Evolutionary conservation across 1,284 basidiomycete genomes (phyloP).

Genomic region (Polyporus tsugae): DNA sequence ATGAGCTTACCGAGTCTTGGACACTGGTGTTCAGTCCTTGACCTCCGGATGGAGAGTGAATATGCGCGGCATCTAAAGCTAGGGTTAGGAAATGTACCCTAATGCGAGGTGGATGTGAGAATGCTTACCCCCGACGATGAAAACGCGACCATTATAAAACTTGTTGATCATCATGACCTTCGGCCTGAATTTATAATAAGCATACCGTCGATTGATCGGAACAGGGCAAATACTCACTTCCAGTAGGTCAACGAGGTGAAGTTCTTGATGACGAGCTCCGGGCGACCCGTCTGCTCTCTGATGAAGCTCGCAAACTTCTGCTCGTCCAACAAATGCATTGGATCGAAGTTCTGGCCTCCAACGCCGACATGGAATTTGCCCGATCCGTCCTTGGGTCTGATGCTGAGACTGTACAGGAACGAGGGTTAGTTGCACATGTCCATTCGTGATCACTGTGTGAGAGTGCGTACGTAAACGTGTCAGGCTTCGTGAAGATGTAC

Average conservation of each 20-base stretch:
- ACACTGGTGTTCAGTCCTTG: slow-evolving; percentile 23
- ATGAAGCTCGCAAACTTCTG: slow-evolving; percentile 22
- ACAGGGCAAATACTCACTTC: slow-evolving; percentile 18
- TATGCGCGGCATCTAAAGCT: slow-evolving; percentile 38
- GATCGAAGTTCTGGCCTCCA: slow-evolving; percentile 20
- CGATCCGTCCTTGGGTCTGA: slow-evolving; percentile 9
- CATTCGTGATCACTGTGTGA: neutral
- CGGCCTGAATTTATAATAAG: slow-evolving; percentile 35
- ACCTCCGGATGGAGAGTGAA: slow-evolving; percentile 41
- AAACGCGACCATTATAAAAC: slow-evolving; percentile 45
- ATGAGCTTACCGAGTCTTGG: slow-evolving; percentile 11
- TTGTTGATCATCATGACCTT: slow-evolving; percentile 49
- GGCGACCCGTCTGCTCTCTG: slow-evolving; percentile 13
- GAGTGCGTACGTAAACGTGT: slow-evolving; percentile 28
- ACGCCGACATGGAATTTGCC: slow-evolving; percentile 20
- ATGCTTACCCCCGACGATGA: slow-evolving; percentile 44
- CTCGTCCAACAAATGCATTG: slow-evolving; percentile 18
- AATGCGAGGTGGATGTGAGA: neutral
- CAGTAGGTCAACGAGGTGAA: slow-evolving; percentile 17
- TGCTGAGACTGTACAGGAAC: slow-evolving; percentile 8
- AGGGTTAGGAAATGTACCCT: too few relatives aligned
- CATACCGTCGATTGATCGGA: neutral
- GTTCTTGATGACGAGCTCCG: slow-evolving; percentile 17
- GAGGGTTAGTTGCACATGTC: neutral
- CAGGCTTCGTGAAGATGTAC: slow-evolving; percentile 41